A percentile compares a stretch with the other conserved stretches of the same genome.
phyloP scores from a whole-genome alignment of 306 rosid species.

The Prunus persica region DNA sequence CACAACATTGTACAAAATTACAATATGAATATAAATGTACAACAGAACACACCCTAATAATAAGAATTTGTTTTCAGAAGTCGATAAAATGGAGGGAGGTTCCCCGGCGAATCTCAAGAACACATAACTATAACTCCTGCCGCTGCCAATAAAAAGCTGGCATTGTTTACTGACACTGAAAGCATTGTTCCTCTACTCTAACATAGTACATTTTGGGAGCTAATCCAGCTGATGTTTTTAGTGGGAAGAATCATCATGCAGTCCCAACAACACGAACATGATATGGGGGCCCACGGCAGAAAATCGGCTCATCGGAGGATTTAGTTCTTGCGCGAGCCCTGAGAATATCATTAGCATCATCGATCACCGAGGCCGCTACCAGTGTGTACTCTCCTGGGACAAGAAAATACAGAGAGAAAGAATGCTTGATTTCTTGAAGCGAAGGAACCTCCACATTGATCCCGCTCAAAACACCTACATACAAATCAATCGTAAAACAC shows the following conservation, averaged over 20 bases:
- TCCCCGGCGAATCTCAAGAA: not conserved
- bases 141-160: constrained; percentile 23
- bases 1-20: not conserved
- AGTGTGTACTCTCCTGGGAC: constrained; percentile 91
- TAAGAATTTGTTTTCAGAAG: not conserved
- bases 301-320: constrained; percentile 73
- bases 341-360: constrained; percentile 78
- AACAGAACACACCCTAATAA: constrained; percentile 7
- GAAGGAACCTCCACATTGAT: constrained; percentile 78
- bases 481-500: not conserved
- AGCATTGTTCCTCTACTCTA: constrained; percentile 18
- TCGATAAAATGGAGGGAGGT: not conserved
- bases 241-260: constrained; percentile 24
- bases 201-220: not conserved
- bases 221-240: not conserved
- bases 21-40: not conserved
- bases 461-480: constrained; percentile 72
- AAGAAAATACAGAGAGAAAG: constrained; percentile 82
- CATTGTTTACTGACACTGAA: constrained; percentile 4
- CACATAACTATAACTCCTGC: constrained; percentile 16
- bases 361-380: constrained; percentile 73
- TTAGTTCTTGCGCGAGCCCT: constrained; percentile 74
- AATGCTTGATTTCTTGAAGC: constrained; percentile 63
- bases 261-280: constrained; percentile 70
- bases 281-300: constrained; percentile 94